phyloP scores from a whole-genome alignment of 2,329 filamentous ascomycete genomes.

The Hymenoscyphus repandus region DNA sequence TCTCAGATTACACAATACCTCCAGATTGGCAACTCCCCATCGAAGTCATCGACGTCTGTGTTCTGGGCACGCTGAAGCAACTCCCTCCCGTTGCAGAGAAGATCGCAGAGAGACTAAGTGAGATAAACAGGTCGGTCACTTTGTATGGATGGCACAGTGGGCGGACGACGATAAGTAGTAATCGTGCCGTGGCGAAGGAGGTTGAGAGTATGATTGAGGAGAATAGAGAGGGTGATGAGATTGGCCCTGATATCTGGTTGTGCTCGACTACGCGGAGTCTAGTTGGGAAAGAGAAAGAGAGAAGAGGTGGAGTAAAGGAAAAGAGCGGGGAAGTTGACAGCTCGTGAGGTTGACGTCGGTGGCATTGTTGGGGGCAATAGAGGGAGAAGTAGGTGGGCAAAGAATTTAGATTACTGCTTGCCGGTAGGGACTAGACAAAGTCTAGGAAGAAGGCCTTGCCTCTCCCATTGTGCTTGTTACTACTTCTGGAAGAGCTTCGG shows the following conservation, averaged over 20 bases:
- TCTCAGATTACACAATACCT: slow-evolving; percentile 51
- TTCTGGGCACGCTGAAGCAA: slow-evolving; percentile 31
- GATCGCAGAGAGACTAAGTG: slow-evolving; percentile 44
- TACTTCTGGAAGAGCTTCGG: too few relatives aligned
- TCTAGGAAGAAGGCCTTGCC: too few relatives aligned
- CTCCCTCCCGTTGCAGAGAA: slow-evolving; percentile 41
- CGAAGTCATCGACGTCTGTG: slow-evolving; percentile 42
- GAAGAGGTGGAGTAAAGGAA: slow-evolving; percentile 9
- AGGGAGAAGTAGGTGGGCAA: too few relatives aligned
- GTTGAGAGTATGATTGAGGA: slow-evolving; percentile 55
- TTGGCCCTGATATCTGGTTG: slow-evolving; percentile 59
- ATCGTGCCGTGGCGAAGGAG: slow-evolving; percentile 57
- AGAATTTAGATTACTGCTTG: too few relatives aligned
- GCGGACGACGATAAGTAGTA: slow-evolving; percentile 60
- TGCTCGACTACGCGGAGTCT: slow-evolving; percentile 60
- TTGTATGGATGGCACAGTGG: slow-evolving; percentile 58
- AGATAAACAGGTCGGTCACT: slow-evolving; percentile 63
- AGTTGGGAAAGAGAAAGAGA: slow-evolving; percentile 57
- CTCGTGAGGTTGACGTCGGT: too few relatives aligned
- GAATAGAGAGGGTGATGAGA: slow-evolving; percentile 43
- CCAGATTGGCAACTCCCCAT: slow-evolving; percentile 53
- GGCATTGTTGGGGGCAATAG: too few relatives aligned
- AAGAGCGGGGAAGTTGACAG: too few relatives aligned
- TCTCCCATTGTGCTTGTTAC: too few relatives aligned
- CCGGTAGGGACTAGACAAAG: too few relatives aligned